A percentile compares a stretch with the other conserved stretches of the same genome.
Evolutionary conservation across 2,329 filamentous ascomycete species (phyloP).

Genomic region (Phyllosticta citrichinensis): DNA sequence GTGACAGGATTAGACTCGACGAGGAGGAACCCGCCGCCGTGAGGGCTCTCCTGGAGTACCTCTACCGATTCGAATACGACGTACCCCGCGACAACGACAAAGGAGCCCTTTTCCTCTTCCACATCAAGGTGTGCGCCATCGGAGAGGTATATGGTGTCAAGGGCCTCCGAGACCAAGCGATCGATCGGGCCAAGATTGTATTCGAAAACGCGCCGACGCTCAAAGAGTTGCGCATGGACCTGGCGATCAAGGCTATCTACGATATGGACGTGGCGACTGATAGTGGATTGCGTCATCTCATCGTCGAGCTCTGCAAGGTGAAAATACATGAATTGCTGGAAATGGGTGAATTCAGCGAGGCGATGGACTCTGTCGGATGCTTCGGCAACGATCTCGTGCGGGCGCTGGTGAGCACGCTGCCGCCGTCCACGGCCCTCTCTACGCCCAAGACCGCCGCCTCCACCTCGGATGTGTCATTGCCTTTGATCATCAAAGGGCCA

Average conservation of each 20-base stretch:
- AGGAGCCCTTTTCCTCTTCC: background rate
- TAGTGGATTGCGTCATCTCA: background rate
- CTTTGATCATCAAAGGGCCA: background rate
- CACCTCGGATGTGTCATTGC: background rate
- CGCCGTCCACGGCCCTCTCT: background rate
- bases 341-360: background rate
- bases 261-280: background rate
- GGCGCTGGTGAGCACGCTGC: background rate
- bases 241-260: background rate
- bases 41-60: conserved; percentile 3
- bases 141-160: background rate
- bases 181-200: background rate
- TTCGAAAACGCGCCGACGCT: background rate
- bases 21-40: background rate
- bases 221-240: background rate
- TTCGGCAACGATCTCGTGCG: background rate
- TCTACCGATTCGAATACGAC: conserved; percentile 11
- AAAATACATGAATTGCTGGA: background rate
- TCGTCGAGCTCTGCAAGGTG: background rate
- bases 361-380: background rate
- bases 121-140: background rate
- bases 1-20: background rate
- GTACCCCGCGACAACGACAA: background rate
- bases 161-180: background rate
- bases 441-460: background rate